Conservation (phyloP, 441 rosid species). For the Isatis lusitanica region DNA sequence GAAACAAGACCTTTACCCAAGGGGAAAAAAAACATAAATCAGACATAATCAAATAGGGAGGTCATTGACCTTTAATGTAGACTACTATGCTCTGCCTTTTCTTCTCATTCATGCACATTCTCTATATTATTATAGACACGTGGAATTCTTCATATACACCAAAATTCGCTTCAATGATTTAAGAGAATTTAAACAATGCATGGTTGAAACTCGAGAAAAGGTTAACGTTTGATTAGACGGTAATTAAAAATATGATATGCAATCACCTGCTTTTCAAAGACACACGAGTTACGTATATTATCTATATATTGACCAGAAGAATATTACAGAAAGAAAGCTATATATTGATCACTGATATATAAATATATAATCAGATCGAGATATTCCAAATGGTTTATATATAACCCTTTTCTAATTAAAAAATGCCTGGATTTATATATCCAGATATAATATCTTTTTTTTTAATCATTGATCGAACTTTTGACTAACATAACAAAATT, state of each 20-base stretch:
- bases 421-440: too few species aligned
- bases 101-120: slow-evolving; percentile 29
- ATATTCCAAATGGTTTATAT: not conserved
- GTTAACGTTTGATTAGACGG: slow-evolving; percentile 5
- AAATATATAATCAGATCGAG: not conserved
- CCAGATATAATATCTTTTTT: not conserved
- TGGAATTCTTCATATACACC: slow-evolving; percentile 11
- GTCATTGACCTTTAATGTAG: slow-evolving; percentile 24
- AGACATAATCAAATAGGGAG: slow-evolving; percentile 19
- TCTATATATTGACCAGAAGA: slow-evolving; percentile 12
- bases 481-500: not conserved
- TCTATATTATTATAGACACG: slow-evolving; percentile 12
- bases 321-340: not conserved
- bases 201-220: not conserved
- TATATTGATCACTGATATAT: not conserved
- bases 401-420: not conserved
- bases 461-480: not conserved
- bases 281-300: slow-evolving; percentile 29
- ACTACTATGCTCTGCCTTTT: slow-evolving; percentile 17
- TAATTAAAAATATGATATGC: slow-evolving; percentile 15
- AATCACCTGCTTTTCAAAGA: slow-evolving; percentile 25
- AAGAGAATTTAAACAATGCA: slow-evolving; percentile 10
- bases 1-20: not conserved
- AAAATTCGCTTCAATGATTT: not conserved
- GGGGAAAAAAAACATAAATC: not conserved